Base-by-base conservation (phyloP, 768 basidiomycete genomes). In the Tulasnella sp. region DNA sequence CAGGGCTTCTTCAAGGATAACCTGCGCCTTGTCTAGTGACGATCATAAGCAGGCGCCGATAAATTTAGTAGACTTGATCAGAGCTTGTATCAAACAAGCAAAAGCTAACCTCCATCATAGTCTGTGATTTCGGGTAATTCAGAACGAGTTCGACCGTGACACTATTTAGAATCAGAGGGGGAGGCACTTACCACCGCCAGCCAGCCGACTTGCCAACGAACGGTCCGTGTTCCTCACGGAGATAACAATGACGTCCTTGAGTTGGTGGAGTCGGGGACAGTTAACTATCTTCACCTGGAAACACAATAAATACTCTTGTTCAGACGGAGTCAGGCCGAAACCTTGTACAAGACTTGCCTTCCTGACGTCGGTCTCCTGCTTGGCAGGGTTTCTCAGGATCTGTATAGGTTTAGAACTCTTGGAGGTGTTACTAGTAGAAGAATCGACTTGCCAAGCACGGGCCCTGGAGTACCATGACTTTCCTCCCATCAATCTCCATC, bases 341-440 rank as follows among this genome's bases (percentile, higher is more conserved):
- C n/a, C n/a, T n/a, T n/a, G n/a, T n/a, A n/a, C n/a, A n/a, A 46
- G 46, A 75, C 74, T 10, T 19, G 42, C 74, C 74, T 75, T 75
- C 42, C 74, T 5, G 16, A 75, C 42, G 42, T 75, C 74, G 2
- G 74, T 75, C 42, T 75, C 74, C 42, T 75, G 74, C 31, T 75
- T 75, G 8, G 74, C 74, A 16, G 74, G 74, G 42, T 75, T 75
- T 19, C 74, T 36, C 31, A 75, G 27, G n/a, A 75, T 46, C 74
- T 75, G 16, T 24, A 19, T 2, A 38, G 72, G 3, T 24, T 21
- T 7, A 44, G 72, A 4, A 2, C 14, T 19, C 12, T 74, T 46
- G 42, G 3, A n/a, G n/a, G n/a, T n/a, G n/a, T n/a, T n/a, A n/a
- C n/a, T n/a, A 38, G 34, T 24, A 21, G 9, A 73, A 73, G 24